These are phyloP conservation scores for Chlorokybus atmophyticus DNA, from an alignment of 139 green algal genomes.

Conservation along the genomic window DNA sequence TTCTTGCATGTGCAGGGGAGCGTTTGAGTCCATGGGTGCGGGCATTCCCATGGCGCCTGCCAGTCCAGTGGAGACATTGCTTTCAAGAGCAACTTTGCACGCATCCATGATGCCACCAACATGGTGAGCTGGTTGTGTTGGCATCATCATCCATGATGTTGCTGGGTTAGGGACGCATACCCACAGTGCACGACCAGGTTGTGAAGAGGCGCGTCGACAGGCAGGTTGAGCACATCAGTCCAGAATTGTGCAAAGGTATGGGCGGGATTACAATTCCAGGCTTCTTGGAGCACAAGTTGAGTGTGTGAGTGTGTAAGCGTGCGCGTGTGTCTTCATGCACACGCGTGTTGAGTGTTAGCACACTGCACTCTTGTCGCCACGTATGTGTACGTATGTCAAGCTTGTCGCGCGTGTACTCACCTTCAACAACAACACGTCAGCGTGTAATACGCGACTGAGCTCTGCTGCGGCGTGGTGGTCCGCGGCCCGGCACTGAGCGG, in stretches of 20 bases:
- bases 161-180: too few relatives aligned
- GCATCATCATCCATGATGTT: too few relatives aligned
- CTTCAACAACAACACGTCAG: too few relatives aligned
- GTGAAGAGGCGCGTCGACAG: constrained; percentile 59
- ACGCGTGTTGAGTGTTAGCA: too few relatives aligned
- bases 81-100: constrained; percentile 90
- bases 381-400: too few relatives aligned
- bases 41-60: constrained; percentile 66
- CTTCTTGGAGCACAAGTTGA: constrained; percentile 58
- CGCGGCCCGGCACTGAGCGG: constrained; percentile 59
- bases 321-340: too few relatives aligned
- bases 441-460: constrained; percentile 77
- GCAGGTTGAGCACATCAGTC: constrained; percentile 71
- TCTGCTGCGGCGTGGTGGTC: constrained; percentile 81
- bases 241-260: constrained; percentile 60
- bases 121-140: constrained; percentile 6
- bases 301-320: too few relatives aligned
- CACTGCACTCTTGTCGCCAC: too few relatives aligned
- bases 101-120: constrained; percentile 44
- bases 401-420: too few relatives aligned
- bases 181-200: too few relatives aligned
- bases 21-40: constrained; percentile 33
- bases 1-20: constrained; percentile 5
- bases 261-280: constrained; percentile 46
- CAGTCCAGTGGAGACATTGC: constrained; percentile 92